A percentile compares a stretch with the other conserved stretches of the same genome.
These are phyloP conservation scores for Meyerozyma athensensis DNA, from an alignment of 1,139 yeast genomes.

Conservation along the genomic window DNA sequence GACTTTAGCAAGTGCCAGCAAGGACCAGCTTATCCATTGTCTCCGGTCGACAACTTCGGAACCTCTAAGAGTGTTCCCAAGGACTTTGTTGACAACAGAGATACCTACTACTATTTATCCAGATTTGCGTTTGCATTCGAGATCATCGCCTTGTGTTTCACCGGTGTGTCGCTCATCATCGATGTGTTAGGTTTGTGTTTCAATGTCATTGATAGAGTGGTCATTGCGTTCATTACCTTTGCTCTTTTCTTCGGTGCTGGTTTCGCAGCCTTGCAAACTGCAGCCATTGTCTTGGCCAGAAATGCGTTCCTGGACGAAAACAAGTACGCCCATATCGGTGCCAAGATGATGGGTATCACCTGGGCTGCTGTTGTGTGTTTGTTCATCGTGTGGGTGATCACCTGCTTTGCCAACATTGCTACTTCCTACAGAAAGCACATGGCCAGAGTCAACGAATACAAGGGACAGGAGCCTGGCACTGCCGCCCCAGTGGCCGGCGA, in stretches of 20 bases:
- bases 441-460: slow-evolving; percentile 26
- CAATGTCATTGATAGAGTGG: slow-evolving; percentile 52
- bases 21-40: slow-evolving; percentile 60
- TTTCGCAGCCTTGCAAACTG: slow-evolving; percentile 63
- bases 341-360: slow-evolving; percentile 53
- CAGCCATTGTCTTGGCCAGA: slow-evolving; percentile 61
- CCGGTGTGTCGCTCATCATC: slow-evolving; percentile 37
- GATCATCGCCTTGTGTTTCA: slow-evolving; percentile 56
- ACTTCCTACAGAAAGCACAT: slow-evolving; percentile 45
- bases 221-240: slow-evolving; percentile 46
- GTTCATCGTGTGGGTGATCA: slow-evolving; percentile 47
- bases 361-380: slow-evolving; percentile 66
- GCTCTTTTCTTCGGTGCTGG: slow-evolving; percentile 54
- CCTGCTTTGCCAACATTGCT: slow-evolving; percentile 50
- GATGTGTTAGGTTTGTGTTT: slow-evolving; percentile 42
- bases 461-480: slow-evolving; percentile 14
- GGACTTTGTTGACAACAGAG: slow-evolving; percentile 51
- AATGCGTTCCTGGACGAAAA: slow-evolving; percentile 52
- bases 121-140: slow-evolving; percentile 68
- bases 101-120: slow-evolving; percentile 61
- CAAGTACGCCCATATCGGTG: slow-evolving; percentile 47
- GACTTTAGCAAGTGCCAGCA: slow-evolving; percentile 40
- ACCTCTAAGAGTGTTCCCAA: slow-evolving; percentile 48
- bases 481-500: slow-evolving; percentile 11
- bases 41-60: slow-evolving; percentile 67